phyloP scores from a whole-genome alignment of 83 land plant species.

The Picea abies region DNA sequence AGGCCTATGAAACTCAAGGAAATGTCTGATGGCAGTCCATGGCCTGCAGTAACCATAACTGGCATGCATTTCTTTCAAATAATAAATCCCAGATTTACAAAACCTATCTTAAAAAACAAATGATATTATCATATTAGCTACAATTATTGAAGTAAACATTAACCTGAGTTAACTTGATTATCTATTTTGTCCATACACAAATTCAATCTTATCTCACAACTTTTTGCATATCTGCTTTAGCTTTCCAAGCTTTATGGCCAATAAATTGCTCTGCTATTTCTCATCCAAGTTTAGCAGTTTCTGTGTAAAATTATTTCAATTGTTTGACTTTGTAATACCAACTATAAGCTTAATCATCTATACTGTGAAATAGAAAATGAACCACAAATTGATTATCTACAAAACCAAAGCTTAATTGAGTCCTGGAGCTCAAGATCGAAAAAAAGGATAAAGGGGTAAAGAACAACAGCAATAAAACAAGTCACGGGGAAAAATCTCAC shows the following conservation, averaged over 20 bases:
- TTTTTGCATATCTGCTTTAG: neutral
- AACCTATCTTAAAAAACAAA: neutral
- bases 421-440: neutral
- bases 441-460: neutral
- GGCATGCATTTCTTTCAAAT: neutral
- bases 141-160: neutral
- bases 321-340: constrained; percentile 1
- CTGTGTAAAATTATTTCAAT: neutral
- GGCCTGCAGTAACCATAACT: neutral
- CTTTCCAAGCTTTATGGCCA: neutral
- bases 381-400: neutral
- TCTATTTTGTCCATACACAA: neutral
- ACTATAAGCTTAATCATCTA: neutral
- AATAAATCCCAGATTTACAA: neutral
- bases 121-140: neutral
- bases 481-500: constrained; percentile 30
- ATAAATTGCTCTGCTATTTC: neutral
- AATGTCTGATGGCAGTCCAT: neutral
- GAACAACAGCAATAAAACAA: neutral
- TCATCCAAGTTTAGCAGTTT: neutral
- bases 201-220: neutral
- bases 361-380: neutral
- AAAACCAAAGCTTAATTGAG: neutral
- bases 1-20: neutral
- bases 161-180: neutral